A percentile compares a stretch with the other conserved stretches of the same genome.
Conservation (phyloP, 1,284 basidiomycete genomes). For the Malassezia japonica region DNA sequence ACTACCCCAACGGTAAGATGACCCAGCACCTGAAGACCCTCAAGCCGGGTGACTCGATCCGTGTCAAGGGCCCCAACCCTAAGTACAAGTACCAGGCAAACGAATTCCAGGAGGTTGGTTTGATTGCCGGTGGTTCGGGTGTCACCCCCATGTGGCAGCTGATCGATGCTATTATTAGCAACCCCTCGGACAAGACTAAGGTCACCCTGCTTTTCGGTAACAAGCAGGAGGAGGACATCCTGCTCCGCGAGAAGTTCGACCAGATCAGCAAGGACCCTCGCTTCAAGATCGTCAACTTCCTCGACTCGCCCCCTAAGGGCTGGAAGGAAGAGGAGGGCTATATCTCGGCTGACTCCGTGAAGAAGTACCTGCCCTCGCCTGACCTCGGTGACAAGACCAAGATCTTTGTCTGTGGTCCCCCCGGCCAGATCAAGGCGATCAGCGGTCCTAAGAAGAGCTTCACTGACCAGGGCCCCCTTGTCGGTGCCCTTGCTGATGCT, state of each 20-base stretch:
- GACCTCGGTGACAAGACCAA: constrained; percentile 69
- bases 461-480: constrained; percentile 42
- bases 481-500: constrained; percentile 36
- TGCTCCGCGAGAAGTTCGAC: constrained; percentile 73
- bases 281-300: constrained; percentile 73
- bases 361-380: constrained; percentile 61
- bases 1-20: constrained; percentile 48
- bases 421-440: constrained; percentile 40
- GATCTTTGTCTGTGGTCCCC: constrained; percentile 70
- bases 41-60: constrained; percentile 69
- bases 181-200: constrained; percentile 79
- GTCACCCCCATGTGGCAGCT: constrained; percentile 52
- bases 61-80: constrained; percentile 62
- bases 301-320: constrained; percentile 64
- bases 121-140: constrained; percentile 81
- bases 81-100: constrained; percentile 47
- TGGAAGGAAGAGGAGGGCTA: constrained; percentile 55
- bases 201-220: constrained; percentile 88
- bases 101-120: constrained; percentile 61
- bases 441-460: constrained; percentile 42
- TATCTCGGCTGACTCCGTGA: constrained; percentile 62
- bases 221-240: constrained; percentile 78
- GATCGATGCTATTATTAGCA: constrained; percentile 46
- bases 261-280: constrained; percentile 42
- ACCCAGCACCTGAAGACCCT: constrained; percentile 51